Conservation (phyloP, 352 stramenopile genomes). For the Vaucheria bursata region DNA sequence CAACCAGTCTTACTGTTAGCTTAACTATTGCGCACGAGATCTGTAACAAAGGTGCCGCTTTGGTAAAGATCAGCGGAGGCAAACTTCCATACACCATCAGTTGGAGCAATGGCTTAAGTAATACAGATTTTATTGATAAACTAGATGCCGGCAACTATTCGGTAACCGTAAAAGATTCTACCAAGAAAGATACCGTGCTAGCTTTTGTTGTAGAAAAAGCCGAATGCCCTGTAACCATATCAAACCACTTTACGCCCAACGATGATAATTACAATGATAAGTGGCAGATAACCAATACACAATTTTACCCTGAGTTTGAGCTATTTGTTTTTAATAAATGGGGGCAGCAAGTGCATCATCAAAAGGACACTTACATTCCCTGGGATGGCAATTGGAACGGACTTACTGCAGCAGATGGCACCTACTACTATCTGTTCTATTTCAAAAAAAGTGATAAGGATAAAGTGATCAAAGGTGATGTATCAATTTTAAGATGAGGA, state of each 20-base stretch:
- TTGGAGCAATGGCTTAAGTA: not conserved
- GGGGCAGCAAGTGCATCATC: not conserved
- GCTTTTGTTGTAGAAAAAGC: not conserved
- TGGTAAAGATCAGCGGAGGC: too few relatives aligned
- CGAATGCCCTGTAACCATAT: not conserved
- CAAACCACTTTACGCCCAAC: not conserved
- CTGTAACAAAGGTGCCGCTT: too few relatives aligned
- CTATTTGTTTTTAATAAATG: constrained; percentile 8
- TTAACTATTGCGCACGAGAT: too few relatives aligned
- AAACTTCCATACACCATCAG: too few relatives aligned
- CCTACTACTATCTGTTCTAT: not conserved
- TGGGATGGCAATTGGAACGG: not conserved
- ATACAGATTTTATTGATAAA: not conserved
- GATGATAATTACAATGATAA: constrained; percentile 3
- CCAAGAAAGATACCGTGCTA: not conserved
- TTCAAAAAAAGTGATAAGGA: not conserved
- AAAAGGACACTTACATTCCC: not conserved
- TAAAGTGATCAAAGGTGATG: not conserved
- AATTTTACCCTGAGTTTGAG: not conserved
- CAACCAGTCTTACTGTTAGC: too few relatives aligned
- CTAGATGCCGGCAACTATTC: not conserved
- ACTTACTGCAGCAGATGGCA: not conserved
- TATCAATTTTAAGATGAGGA: not conserved
- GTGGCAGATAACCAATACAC: not conserved
- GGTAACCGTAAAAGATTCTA: not conserved